Evolutionary conservation across 2,329 filamentous ascomycete genomes (phyloP).

Genomic region (Colletotrichum phormii): DNA sequence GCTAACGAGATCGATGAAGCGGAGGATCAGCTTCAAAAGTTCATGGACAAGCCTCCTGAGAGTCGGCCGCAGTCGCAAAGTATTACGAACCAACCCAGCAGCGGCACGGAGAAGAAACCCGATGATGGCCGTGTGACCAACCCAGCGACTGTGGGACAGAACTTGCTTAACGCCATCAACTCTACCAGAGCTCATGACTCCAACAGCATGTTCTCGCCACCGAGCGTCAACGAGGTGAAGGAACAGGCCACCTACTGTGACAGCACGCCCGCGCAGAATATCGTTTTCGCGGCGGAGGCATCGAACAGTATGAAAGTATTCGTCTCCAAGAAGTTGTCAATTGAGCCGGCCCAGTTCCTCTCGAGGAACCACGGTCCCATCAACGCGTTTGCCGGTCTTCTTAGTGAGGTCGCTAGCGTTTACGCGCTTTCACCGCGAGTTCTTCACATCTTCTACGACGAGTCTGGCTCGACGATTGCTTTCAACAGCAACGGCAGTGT

Average conservation of each 20-base stretch:
- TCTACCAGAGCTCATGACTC: slow-evolving; percentile 83
- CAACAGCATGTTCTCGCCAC: slow-evolving; percentile 77
- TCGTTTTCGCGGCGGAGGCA: slow-evolving; percentile 76
- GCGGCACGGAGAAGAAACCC: slow-evolving; percentile 41
- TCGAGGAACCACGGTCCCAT: slow-evolving; percentile 69
- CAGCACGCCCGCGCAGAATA: slow-evolving; percentile 77
- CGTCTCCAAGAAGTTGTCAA: slow-evolving; percentile 66
- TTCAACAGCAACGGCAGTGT: slow-evolving; percentile 91
- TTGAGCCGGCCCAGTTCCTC: slow-evolving; percentile 68
- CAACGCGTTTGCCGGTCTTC: slow-evolving; percentile 75
- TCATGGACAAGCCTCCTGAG: slow-evolving; percentile 50
- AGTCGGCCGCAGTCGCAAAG: slow-evolving; percentile 20
- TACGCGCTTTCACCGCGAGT: slow-evolving; percentile 77
- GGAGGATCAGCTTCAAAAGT: slow-evolving; percentile 57
- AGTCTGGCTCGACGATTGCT: slow-evolving; percentile 83
- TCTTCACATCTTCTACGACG: slow-evolving; percentile 90
- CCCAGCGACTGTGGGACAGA: slow-evolving; percentile 72
- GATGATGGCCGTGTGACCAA: slow-evolving; percentile 68
- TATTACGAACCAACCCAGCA: slow-evolving; percentile 3
- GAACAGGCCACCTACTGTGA: slow-evolving; percentile 92
- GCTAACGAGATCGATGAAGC: slow-evolving; percentile 55
- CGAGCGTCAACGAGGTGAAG: slow-evolving; percentile 77
- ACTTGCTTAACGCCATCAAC: slow-evolving; percentile 81
- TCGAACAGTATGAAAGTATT: slow-evolving; percentile 81
- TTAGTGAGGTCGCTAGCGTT: slow-evolving; percentile 76